Evolutionary conservation across 2,329 filamentous ascomycete genomes (phyloP).

Genomic region (Hypoxylon sp.): DNA sequence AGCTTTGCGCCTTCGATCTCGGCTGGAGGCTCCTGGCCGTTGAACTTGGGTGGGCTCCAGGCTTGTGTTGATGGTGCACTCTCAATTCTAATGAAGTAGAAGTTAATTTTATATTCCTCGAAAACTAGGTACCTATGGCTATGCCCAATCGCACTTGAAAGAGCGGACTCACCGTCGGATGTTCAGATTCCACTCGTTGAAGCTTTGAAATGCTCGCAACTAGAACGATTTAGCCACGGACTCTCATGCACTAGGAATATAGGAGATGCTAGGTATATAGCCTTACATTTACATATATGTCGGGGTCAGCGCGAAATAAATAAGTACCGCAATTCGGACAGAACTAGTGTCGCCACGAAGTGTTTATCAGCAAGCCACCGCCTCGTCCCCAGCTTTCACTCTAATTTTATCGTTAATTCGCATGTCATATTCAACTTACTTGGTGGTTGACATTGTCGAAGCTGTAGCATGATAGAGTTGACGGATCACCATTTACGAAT

Average conservation of each 20-base stretch:
- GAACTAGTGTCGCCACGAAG: constrained; percentile 57
- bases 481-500: constrained; percentile 61
- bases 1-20: constrained; percentile 55
- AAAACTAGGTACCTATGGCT: neutral
- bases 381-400: too few relatives aligned
- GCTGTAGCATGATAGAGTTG: constrained; percentile 59
- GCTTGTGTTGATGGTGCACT: constrained; percentile 51
- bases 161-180: constrained; percentile 51
- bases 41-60: constrained; percentile 55
- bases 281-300: constrained; percentile 46
- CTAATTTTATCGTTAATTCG: too few relatives aligned
- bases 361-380: neutral
- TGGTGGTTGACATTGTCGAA: constrained; percentile 61
- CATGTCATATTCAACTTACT: constrained; percentile 47
- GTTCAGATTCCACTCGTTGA: constrained; percentile 58
- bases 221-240: constrained; percentile 37
- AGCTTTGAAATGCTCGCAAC: constrained; percentile 58
- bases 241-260: neutral
- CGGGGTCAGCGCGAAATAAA: constrained; percentile 50
- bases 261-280: constrained; percentile 45
- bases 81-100: constrained; percentile 53
- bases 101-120: neutral
- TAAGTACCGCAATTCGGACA: constrained; percentile 63
- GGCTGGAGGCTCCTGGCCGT: constrained; percentile 56
- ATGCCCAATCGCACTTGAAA: too few relatives aligned